phyloP scores from a whole-genome alignment of 305 asterid species.

The Fraxinus nigra region DNA sequence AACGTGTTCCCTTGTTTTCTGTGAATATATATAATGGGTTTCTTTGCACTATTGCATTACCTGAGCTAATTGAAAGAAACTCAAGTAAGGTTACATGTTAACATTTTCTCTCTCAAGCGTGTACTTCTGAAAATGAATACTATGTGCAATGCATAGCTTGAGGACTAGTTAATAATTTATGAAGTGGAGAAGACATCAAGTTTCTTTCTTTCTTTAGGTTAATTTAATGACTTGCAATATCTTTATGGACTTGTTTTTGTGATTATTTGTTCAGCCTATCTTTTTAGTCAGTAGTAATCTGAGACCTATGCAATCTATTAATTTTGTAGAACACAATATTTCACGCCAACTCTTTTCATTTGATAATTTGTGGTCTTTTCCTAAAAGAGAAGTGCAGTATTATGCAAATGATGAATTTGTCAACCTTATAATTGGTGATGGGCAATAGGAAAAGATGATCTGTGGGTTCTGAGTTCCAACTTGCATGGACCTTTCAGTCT shows the following conservation, averaged over 20 bases:
- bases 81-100: not conserved
- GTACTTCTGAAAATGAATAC: not conserved
- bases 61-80: not conserved
- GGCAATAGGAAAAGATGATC: not conserved
- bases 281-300: not conserved
- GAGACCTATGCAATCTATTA: not conserved
- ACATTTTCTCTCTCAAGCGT: not conserved
- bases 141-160: not conserved
- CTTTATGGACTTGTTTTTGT: not conserved
- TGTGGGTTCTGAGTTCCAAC: not conserved
- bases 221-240: not conserved
- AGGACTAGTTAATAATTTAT: not conserved
- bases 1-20: not conserved
- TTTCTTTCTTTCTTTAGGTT: not conserved
- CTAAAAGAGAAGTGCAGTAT: not conserved
- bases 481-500: not conserved
- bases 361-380: not conserved
- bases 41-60: not conserved
- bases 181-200: not conserved
- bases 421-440: not conserved
- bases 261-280: not conserved
- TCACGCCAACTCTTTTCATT: not conserved
- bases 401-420: not conserved
- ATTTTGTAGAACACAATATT: not conserved
- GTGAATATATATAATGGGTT: no score